A percentile compares a stretch with the other conserved stretches of the same genome.
Conservation (phyloP, 306 rosid species). For the Cajanus cajan region DNA sequence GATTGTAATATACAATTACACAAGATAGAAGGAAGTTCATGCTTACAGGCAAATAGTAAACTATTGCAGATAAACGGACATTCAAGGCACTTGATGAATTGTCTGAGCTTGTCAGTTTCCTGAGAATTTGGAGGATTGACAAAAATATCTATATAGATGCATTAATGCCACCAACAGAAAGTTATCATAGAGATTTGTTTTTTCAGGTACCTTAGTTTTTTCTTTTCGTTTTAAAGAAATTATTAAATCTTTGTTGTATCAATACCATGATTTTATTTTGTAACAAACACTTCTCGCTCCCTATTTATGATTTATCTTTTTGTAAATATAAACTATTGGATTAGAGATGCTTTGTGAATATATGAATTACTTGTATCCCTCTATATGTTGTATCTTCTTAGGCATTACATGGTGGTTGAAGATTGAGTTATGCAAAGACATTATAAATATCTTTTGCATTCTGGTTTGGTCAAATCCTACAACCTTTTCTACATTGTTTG, state of each 20-base stretch:
- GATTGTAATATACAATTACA: slow-evolving; percentile 13
- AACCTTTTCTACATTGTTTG: not conserved
- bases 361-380: not conserved
- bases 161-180: slow-evolving; percentile 86
- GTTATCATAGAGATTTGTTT: slow-evolving; percentile 77
- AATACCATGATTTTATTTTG: not conserved
- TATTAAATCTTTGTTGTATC: slow-evolving; percentile 13
- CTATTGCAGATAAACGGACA: slow-evolving; percentile 70
- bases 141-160: slow-evolving; percentile 72
- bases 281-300: not conserved
- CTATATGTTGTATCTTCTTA: not conserved
- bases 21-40: slow-evolving; percentile 8
- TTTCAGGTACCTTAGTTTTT: slow-evolving; percentile 69
- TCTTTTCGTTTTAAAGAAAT: not conserved
- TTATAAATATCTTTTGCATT: not conserved
- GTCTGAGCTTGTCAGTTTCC: slow-evolving; percentile 68
- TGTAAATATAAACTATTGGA: slow-evolving; percentile 12
- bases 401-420: not conserved
- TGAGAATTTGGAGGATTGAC: slow-evolving; percentile 85
- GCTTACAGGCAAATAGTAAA: slow-evolving; percentile 29
- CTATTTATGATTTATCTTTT: not conserved
- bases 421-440: not conserved
- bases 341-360: slow-evolving; percentile 4
- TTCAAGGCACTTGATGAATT: slow-evolving; percentile 89
- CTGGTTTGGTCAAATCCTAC: slow-evolving; percentile 3